Base-by-base conservation (phyloP, 108 stramenopile species). In the Asterionellopsis glacialis region DNA sequence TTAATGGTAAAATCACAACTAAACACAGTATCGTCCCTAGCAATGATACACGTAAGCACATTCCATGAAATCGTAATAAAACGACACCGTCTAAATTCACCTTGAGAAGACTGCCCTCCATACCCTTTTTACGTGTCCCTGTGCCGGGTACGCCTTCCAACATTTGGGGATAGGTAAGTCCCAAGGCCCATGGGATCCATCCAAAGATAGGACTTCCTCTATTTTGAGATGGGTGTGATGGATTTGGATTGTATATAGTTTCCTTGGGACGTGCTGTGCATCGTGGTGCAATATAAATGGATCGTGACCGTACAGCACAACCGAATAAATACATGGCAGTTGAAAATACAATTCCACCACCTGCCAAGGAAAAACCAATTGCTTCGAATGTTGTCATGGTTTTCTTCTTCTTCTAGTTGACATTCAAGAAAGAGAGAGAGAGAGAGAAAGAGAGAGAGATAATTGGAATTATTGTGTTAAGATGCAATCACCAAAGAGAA, bases 61-160 rank as follows among this genome's bases (percentile, higher is more conserved):
- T 43, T 14, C 80, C 80, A 72, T 93, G 92, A 72, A 86, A 93
- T 43, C 88, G 70, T 38, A 90, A 59, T 54, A 93, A 41, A 16
- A 93, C 77, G 48, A 93, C 85, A 16, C 81, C 88, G 71, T 93
- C 92, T 58, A 93, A 59, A 67, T 88, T 93, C 22, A 86, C 85
- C 25, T 78, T 78, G 3, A 93, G 64, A 50, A 90, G 58, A 23
- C 65, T 63, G 0, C 88, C 92, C 0, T 59, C 63, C 65, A 83
- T 64, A 15, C 88, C 88, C n/a, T 65, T 66, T 45, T 77, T 59
- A 44, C 92, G 51, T 4, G 92, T 90, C 0, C 92, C 92, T 16
- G 92, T 93, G 12, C 85, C 85, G 0, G 88, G 88, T 22, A 93
- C 83, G 1, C 92, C 92, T 15, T 67, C 55, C 14, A 90, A 26